These are phyloP conservation scores for Xylaria hypoxylon DNA, from an alignment of 2,329 filamentous ascomycete species.

Conservation along the genomic window DNA sequence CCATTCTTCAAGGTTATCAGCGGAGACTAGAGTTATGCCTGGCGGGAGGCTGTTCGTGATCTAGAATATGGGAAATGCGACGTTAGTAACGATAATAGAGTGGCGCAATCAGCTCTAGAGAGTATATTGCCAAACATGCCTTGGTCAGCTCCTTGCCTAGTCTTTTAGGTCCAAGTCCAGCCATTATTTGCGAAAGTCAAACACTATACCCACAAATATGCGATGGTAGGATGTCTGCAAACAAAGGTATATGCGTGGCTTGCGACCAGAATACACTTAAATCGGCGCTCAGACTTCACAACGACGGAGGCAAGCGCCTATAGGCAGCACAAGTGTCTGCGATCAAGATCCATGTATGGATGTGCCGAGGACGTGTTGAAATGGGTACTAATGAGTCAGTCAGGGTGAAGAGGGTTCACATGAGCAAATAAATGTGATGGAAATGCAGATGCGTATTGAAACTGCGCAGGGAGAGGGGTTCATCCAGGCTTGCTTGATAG, in stretches of 20 bases:
- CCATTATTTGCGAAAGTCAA: slow-evolving; percentile 45
- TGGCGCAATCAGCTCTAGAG: slow-evolving; percentile 5
- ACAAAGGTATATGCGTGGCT: slow-evolving; percentile 13
- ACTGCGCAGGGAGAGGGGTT: slow-evolving; percentile 24
- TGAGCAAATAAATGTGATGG: slow-evolving; percentile 24
- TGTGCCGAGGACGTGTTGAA: slow-evolving; percentile 1
- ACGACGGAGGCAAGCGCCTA: slow-evolving; percentile 27
- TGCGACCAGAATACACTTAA: slow-evolving; percentile 7
- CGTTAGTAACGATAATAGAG: slow-evolving; percentile 15
- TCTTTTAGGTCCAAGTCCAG: slow-evolving; percentile 66
- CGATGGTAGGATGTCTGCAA: slow-evolving; percentile 13
- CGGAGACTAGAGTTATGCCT: slow-evolving; percentile 81
- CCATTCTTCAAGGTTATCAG: slow-evolving; percentile 91
- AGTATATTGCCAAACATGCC: slow-evolving; percentile 52
- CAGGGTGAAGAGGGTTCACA: slow-evolving; percentile 26
- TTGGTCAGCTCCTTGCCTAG: slow-evolving; percentile 70
- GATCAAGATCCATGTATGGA: slow-evolving; percentile 34
- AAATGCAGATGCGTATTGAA: slow-evolving; percentile 23
- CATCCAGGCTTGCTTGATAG: slow-evolving; percentile 8
- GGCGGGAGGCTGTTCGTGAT: slow-evolving; percentile 69
- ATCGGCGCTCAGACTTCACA: not conserved
- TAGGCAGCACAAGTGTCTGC: slow-evolving; percentile 26
- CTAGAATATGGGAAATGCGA: slow-evolving; percentile 50
- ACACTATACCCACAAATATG: slow-evolving; percentile 16
- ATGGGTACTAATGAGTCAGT: slow-evolving; percentile 13